phyloP scores from a whole-genome alignment of 2,329 filamentous ascomycete species.

The Alternaria alternata region DNA sequence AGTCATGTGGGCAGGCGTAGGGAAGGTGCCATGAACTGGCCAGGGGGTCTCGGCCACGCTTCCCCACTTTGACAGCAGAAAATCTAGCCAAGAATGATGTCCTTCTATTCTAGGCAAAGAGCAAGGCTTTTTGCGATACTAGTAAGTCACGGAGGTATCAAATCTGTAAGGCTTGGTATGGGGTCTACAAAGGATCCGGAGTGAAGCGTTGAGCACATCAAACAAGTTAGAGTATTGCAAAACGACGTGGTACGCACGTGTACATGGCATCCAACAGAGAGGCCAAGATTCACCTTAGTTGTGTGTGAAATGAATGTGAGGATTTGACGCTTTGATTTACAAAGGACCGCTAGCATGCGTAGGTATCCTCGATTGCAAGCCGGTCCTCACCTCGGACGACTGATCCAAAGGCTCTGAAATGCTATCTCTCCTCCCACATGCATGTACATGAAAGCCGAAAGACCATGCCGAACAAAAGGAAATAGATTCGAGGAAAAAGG shows the following conservation, averaged over 20 bases:
- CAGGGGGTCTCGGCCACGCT: conserved; percentile 30
- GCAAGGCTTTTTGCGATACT: conserved; percentile 22
- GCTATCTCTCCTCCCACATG: conserved; percentile 55
- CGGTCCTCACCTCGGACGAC: conserved; percentile 51
- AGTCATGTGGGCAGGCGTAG: conserved; percentile 32
- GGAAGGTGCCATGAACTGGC: conserved; percentile 22
- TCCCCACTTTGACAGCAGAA: conserved; percentile 28
- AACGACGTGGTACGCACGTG: background rate
- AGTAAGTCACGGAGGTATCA: background rate
- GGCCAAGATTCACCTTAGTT: background rate
- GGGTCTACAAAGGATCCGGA: background rate
- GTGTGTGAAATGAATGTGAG: conserved; percentile 36
- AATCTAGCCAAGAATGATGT: conserved; percentile 33
- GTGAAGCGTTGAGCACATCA: background rate
- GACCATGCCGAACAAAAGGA: conserved; percentile 51
- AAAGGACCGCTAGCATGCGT: conserved; percentile 54
- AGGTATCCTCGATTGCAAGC: conserved; percentile 58
- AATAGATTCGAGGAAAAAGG: conserved; percentile 50
- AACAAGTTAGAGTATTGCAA: background rate
- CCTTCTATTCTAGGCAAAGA: conserved; percentile 43
- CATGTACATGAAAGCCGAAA: conserved; percentile 52
- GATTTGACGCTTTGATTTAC: conserved; percentile 51
- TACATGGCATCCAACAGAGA: background rate
- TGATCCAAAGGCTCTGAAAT: conserved; percentile 51
- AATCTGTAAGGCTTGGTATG: background rate